Base-by-base conservation (phyloP, 257 asterid genomes). In the Echites panduratus region DNA sequence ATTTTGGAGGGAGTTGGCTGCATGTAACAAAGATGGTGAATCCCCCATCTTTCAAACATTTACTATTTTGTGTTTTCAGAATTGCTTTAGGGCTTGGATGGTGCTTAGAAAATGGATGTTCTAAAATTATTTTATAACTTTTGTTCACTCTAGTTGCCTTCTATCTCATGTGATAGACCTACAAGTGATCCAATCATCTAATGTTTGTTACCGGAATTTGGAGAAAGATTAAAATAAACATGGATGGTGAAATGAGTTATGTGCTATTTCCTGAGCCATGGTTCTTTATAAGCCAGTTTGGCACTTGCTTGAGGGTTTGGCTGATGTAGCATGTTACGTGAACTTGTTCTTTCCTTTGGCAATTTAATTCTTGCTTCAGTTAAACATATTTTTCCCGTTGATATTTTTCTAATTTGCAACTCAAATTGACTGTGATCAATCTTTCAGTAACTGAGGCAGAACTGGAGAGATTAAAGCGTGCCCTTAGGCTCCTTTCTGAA, bases 401-500 rank as follows among this genome's bases (percentile, higher is more conserved):
- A 3, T 14, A 7, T 35, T 17, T 38, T 63, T n/a, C 6, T 35
- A 35, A 7, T 61, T 35, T 35, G 48, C n/a, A 17, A 27, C 68
- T 63, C 12, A 26, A 63, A 29, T 38, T 63, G 68, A 35, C 68
- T 8, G 17, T 12, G 71, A 67, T 48, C 24, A 12, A 66, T 76
- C 61, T 84, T 72, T 75, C 88, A 93, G 98, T 91, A 85, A 83
- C 94, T 13, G 98, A 89, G 76, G 77, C 85, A 73, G 98, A 95
- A 80, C 27, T 92, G 71, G 92, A 87, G 71, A 84, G 93, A 75
- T 85, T 95, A 78, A 92, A 89, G 87, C 96, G 89, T 62, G 97
- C 96, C 17, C 71, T 92, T 77, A 80, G 82, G 56, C 92, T 95
- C 77, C 96, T 95, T 65, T 92, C 98, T 5, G 99, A 95, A 72